Evolutionary conservation across 2,329 filamentous ascomycete genomes (phyloP).

Genomic region (Sclerotinia sclerotiorum): DNA sequence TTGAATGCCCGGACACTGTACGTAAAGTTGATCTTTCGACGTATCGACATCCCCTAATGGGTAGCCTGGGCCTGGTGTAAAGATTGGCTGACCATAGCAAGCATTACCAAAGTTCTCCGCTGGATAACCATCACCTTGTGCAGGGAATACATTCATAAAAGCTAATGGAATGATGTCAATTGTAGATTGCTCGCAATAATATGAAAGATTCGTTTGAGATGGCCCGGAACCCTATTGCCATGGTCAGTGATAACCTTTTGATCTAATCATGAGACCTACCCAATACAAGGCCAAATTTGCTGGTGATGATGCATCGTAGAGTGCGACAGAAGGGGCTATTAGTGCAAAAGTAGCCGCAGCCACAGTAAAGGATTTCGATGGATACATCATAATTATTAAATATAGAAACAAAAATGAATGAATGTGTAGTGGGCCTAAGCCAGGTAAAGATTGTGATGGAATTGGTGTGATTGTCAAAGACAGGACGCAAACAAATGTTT

Average conservation of each 20-base stretch:
- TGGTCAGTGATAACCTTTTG: conserved; percentile 14
- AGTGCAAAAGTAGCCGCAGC: conserved; percentile 34
- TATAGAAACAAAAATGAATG: conserved; percentile 25
- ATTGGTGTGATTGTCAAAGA: conserved; percentile 38
- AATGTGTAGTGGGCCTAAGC: conserved; percentile 15
- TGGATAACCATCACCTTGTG: conserved; percentile 46
- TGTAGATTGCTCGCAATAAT: conserved; percentile 44
- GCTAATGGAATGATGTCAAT: conserved; percentile 48
- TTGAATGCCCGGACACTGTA: conserved; percentile 42
- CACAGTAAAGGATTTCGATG: conserved; percentile 33
- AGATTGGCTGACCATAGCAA: conserved; percentile 43
- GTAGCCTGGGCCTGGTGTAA: conserved; percentile 33
- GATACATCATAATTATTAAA: conserved; percentile 37
- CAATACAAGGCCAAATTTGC: conserved; percentile 48
- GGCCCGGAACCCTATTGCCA: conserved; percentile 44
- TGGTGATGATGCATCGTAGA: conserved; percentile 41
- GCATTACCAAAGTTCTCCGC: conserved; percentile 47
- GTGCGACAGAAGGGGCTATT: conserved; percentile 31
- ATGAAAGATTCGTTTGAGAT: conserved; percentile 42
- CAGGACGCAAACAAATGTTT: conserved; percentile 42
- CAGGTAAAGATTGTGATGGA: conserved; percentile 37
- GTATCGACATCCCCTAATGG: conserved; percentile 36
- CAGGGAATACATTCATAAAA: conserved; percentile 46
- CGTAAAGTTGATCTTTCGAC: conserved; percentile 40
- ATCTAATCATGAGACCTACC: conserved; percentile 35